Conservation (phyloP, 2,329 filamentous ascomycete species). For the Myriangium duriaei region DNA sequence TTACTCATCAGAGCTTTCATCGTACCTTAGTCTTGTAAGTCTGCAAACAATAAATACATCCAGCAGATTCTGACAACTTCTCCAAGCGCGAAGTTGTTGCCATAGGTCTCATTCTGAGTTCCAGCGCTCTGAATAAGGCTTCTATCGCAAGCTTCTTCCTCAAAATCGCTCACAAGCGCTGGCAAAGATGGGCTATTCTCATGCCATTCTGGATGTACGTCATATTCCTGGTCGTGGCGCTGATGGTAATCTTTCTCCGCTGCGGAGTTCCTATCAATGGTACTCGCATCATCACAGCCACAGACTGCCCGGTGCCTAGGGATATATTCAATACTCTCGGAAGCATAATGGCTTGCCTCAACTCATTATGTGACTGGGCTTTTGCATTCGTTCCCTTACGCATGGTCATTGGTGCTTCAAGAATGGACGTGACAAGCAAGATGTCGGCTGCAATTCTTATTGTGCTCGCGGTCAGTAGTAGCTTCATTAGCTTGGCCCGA, state of each 20-base stretch:
- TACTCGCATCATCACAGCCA: not conserved
- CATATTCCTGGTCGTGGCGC: not conserved
- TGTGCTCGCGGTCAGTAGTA: conserved; percentile 2
- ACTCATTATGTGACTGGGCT: conserved; percentile 3
- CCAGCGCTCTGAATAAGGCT: conserved; percentile 1
- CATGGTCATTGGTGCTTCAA: not conserved
- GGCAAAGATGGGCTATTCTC: conserved; percentile 1
- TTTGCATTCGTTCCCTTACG: conserved; percentile 2
- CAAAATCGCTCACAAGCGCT: not conserved
- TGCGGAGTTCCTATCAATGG: conserved; percentile 1
- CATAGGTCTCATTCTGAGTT: conserved; percentile 2
- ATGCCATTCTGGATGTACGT: conserved; percentile 1
- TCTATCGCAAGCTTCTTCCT: conserved; percentile 6
- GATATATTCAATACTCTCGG: conserved; percentile 1
- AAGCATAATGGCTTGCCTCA: conserved; percentile 2
- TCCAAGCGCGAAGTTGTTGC: not conserved
- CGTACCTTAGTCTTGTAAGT: not conserved
- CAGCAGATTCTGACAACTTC: conserved; percentile 1
- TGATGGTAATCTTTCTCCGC: conserved; percentile 4
- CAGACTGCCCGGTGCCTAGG: not conserved
- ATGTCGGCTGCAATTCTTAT: conserved; percentile 2
- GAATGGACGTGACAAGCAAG: conserved; percentile 2
- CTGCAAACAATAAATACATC: too few relatives aligned
- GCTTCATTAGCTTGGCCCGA: not conserved
- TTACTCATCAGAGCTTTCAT: not conserved